Percentiles rank a stretch among this genome's conserved stretches.
Conservation (phyloP, 2,329 filamentous ascomycete species). For the Massarina eburnea region DNA sequence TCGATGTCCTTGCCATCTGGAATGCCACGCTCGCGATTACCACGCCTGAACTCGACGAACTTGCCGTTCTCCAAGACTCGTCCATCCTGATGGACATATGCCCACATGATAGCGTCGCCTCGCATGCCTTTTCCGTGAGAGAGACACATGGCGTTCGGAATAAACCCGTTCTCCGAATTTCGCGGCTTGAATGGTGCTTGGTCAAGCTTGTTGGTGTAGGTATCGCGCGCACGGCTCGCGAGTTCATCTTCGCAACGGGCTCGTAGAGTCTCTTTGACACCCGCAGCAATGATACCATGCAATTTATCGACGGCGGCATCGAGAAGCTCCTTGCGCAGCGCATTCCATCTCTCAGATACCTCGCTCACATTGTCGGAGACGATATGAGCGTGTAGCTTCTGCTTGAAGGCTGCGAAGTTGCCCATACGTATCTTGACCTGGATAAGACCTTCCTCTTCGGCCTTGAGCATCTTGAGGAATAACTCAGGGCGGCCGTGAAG, state of each 20-base stretch:
- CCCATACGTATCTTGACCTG: slow-evolving; percentile 81
- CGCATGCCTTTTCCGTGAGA: slow-evolving; percentile 83
- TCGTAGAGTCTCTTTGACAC: slow-evolving; percentile 91
- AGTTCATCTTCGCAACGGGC: slow-evolving; percentile 93
- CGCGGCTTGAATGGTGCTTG: slow-evolving; percentile 96
- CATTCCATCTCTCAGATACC: slow-evolving; percentile 92
- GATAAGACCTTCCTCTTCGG: slow-evolving; percentile 89
- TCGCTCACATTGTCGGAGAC: slow-evolving; percentile 95
- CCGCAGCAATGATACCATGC: slow-evolving; percentile 80
- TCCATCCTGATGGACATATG: slow-evolving; percentile 91
- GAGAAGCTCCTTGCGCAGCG: slow-evolving; percentile 80
- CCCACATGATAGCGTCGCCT: slow-evolving; percentile 82
- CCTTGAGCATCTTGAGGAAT: slow-evolving; percentile 96
- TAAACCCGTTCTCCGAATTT: slow-evolving; percentile 84
- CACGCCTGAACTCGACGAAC: slow-evolving; percentile 72
- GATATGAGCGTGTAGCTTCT: slow-evolving; percentile 78
- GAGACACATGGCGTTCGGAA: slow-evolving; percentile 81
- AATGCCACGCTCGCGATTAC: slow-evolving; percentile 67
- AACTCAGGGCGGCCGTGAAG: slow-evolving; percentile 83
- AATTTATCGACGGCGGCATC: slow-evolving; percentile 80
- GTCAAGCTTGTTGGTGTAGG: slow-evolving; percentile 86
- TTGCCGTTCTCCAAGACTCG: slow-evolving; percentile 87
- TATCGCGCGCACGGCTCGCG: slow-evolving; percentile 82
- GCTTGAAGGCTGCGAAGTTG: slow-evolving; percentile 73
- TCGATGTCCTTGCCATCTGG: slow-evolving; percentile 66